phyloP scores from a whole-genome alignment of 768 basidiomycete genomes.

The Kwoniella dejecticola region DNA sequence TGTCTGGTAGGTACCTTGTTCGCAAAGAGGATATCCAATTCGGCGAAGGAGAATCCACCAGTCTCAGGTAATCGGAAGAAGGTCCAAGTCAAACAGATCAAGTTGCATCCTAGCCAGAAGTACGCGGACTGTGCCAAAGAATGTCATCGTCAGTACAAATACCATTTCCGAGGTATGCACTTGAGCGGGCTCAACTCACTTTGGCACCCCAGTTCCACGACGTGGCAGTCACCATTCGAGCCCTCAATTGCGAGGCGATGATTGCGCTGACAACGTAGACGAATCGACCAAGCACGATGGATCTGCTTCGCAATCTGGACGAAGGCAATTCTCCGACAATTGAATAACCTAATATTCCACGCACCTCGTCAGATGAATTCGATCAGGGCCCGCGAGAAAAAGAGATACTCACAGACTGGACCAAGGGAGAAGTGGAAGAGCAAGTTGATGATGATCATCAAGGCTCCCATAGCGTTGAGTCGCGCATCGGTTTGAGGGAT shows the following conservation, averaged over 20 bases:
- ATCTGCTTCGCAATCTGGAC: constrained; percentile 23
- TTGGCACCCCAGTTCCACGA: constrained; percentile 42
- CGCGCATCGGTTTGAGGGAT: constrained; percentile 8
- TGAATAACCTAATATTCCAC: constrained; percentile 25
- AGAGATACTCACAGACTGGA: constrained; percentile 24
- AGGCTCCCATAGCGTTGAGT: constrained; percentile 25
- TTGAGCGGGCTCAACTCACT: too few relatives aligned
- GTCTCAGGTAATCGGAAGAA: constrained; percentile 39
- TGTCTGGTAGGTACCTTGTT: constrained; percentile 37
- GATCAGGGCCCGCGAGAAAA: neutral
- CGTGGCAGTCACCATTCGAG: constrained; percentile 24
- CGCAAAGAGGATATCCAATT: constrained; percentile 48
- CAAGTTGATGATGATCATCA: constrained; percentile 39
- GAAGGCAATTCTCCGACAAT: constrained; percentile 36
- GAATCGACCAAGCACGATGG: constrained; percentile 33
- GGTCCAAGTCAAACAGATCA: constrained; percentile 32
- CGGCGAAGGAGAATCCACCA: constrained; percentile 28
- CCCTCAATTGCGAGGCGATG: constrained; percentile 21
- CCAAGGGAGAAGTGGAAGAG: constrained; percentile 35
- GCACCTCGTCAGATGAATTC: neutral
- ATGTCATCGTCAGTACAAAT: too few relatives aligned
- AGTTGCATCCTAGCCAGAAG: constrained; percentile 35
- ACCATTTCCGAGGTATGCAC: too few relatives aligned
- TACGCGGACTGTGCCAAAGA: constrained; percentile 4
- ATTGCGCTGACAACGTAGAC: constrained; percentile 31